Evolutionary conservation across 1,284 basidiomycete species (phyloP).

Genomic region (Phaffia rhodozyma): DNA sequence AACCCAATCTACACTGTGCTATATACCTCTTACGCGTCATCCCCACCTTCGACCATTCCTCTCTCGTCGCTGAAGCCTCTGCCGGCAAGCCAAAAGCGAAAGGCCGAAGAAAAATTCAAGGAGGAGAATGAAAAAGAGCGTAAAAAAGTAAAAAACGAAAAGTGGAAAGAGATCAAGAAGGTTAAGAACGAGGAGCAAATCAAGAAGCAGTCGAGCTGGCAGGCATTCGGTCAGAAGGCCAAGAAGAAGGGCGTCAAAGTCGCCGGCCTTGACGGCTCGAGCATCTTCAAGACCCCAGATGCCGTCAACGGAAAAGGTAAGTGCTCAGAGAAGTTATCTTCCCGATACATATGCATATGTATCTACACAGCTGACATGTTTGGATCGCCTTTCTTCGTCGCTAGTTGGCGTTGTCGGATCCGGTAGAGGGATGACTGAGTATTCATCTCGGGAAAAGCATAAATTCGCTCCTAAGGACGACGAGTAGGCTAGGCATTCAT

Average conservation of each 20-base stretch:
- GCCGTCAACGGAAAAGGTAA: constrained; percentile 75
- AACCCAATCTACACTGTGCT: constrained; percentile 83
- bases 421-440: constrained; percentile 83
- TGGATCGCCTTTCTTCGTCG: neutral
- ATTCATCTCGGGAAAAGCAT: constrained; percentile 59
- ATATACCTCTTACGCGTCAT: constrained; percentile 80
- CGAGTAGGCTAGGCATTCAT: constrained; percentile 20
- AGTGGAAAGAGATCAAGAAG: constrained; percentile 75
- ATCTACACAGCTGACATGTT: constrained; percentile 24
- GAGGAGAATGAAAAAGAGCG: constrained; percentile 70
- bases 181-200: constrained; percentile 81
- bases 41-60: constrained; percentile 71
- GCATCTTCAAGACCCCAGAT: constrained; percentile 93
- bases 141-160: constrained; percentile 94
- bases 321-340: constrained; percentile 16
- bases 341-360: neutral
- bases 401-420: constrained; percentile 88
- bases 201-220: constrained; percentile 83
- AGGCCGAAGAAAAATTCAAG: constrained; percentile 50
- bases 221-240: constrained; percentile 94
- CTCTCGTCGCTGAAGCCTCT: constrained; percentile 57
- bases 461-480: constrained; percentile 54
- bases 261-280: constrained; percentile 72
- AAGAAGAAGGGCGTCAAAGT: constrained; percentile 89
- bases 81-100: constrained; percentile 59